phyloP scores from a whole-genome alignment of 306 rosid species.

The Malus orientalis region DNA sequence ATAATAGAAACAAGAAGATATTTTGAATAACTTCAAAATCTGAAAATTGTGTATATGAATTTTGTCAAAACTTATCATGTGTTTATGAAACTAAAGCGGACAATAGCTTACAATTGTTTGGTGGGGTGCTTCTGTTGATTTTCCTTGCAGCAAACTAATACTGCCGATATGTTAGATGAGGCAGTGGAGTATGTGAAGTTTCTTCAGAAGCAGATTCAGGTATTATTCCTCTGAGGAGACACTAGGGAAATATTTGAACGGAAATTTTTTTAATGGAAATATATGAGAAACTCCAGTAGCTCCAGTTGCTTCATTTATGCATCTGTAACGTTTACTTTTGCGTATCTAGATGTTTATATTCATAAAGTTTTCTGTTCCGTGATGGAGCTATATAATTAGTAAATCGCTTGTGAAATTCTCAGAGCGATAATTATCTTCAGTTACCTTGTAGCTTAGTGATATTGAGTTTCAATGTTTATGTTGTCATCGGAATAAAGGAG shows the following conservation, averaged over 20 bases:
- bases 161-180: constrained; percentile 90
- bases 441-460: background rate
- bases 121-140: background rate
- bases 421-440: background rate
- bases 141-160: constrained; percentile 78
- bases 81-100: background rate
- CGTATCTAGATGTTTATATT: background rate
- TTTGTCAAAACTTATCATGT: background rate
- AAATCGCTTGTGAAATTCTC: background rate
- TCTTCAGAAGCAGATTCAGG: constrained; percentile 88
- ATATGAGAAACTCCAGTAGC: no score
- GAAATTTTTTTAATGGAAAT: background rate
- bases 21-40: background rate
- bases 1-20: background rate
- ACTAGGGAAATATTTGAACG: background rate
- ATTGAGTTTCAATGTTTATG: background rate
- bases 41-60: background rate
- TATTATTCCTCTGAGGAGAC: constrained; percentile 1
- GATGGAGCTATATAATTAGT: no score
- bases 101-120: background rate
- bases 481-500: background rate
- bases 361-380: background rate
- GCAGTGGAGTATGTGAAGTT: constrained; percentile 82
- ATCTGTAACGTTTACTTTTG: background rate
- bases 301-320: background rate